Conservation (phyloP, 2,329 filamentous ascomycete genomes). For the Colletotrichum sp. region DNA sequence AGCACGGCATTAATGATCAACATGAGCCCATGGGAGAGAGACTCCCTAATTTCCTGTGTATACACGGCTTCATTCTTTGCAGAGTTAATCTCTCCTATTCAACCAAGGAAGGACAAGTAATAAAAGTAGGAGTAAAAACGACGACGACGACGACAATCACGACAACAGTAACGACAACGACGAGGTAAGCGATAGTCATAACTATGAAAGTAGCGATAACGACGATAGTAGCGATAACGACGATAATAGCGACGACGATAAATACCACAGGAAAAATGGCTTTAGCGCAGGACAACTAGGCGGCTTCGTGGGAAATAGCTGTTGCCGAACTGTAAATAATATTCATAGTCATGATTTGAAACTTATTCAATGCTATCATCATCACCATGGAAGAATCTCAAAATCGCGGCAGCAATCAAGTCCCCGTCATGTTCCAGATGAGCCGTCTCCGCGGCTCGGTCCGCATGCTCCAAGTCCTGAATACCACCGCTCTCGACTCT, state of each 20-base stretch:
- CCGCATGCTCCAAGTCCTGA: slow-evolving; percentile 65
- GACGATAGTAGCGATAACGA: no score
- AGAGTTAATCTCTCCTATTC: accelerated
- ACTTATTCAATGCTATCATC: slow-evolving; percentile 42
- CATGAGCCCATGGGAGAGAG: neutral
- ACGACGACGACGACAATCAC: no score
- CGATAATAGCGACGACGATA: no score
- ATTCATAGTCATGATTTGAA: accelerated
- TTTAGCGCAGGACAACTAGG: no score
- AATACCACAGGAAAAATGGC: no score
- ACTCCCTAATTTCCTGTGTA: accelerated
- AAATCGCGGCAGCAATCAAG: slow-evolving; percentile 68
- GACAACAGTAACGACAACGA: no score
- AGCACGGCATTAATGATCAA: accelerated
- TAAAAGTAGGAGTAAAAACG: no score
- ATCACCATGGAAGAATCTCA: slow-evolving; percentile 60
- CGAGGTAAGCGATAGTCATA: no score
- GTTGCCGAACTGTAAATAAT: accelerated
- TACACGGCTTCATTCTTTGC: accelerated
- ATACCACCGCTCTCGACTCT: slow-evolving; percentile 65
- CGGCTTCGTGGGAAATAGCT: neutral
- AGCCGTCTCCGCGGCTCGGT: slow-evolving; percentile 67
- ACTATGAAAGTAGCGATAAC: no score
- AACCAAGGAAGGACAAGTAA: no score
- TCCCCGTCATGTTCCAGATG: slow-evolving; percentile 72